Base-by-base conservation (phyloP, 352 stramenopile genomes). In the Pythium aphanidermatum region DNA sequence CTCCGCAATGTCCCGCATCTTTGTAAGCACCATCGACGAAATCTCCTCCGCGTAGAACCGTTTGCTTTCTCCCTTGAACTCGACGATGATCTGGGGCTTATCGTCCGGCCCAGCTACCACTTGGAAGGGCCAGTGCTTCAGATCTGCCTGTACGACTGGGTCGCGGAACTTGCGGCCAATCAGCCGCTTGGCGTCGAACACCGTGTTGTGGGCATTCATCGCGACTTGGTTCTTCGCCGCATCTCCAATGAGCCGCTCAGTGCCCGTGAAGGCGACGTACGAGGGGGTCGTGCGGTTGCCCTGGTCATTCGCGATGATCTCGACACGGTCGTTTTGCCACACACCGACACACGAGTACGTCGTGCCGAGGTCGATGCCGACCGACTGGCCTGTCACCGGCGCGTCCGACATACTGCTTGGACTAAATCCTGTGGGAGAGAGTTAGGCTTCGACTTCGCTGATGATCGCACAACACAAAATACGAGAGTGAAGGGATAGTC, bases 331-430 rank as follows among this genome's bases (percentile, higher is more conserved):
- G 58, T 98, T 97, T 65, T 98, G 86, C 90, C 90, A 98, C 32
- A 98, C 90, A 20, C 93, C 95, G 29, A 98, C 89, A 50, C 95
- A 98, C 46, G 86, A 97, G 72, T 98, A 97, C 27, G 91, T 98
- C 44, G 93, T 98, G 51, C 92, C 93, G 35, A 98, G 74, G 69
- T 98, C 95, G 59, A 98, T 98, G 45, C 95, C 95, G 46, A 98
- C 91, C 32, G 45, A 53, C 36, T 17, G 32, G 32, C 32, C 32
- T 10, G 32, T 38, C 13, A 38, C 14, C 29, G 29, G n/a, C n/a
- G n/a, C n/a, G n/a, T n/a, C n/a, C n/a, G n/a, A n/a, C n/a, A n/a
- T n/a, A n/a, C n/a, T n/a, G n/a, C n/a, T n/a, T n/a, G n/a, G n/a
- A n/a, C n/a, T n/a, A n/a, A n/a, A n/a, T n/a, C n/a, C n/a, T n/a